These are phyloP conservation scores for Cochlearia excelsa DNA, from an alignment of 345 rosid species.

Conservation along the genomic window DNA sequence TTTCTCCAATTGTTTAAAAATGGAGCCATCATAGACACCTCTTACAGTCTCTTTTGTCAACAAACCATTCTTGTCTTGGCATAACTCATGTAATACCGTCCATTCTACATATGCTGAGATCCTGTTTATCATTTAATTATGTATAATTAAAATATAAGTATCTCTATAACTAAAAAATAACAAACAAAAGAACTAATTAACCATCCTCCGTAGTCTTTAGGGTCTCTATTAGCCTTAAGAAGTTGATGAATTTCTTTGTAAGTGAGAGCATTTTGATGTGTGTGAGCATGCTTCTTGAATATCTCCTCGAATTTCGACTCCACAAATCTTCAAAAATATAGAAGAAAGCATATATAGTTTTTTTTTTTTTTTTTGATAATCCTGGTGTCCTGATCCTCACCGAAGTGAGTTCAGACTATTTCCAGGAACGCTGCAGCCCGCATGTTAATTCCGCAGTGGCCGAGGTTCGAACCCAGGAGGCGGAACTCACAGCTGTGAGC, in stretches of 20 bases:
- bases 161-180: not conserved
- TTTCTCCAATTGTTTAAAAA: constrained; percentile 55
- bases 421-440: too few species aligned
- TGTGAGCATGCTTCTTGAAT: constrained; percentile 51
- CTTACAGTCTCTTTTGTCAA: constrained; percentile 48
- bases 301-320: constrained; percentile 67
- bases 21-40: constrained; percentile 67
- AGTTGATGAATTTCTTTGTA: constrained; percentile 41
- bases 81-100: constrained; percentile 44
- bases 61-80: constrained; percentile 64
- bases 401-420: too few species aligned
- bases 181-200: constrained; percentile 22
- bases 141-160: too few species aligned
- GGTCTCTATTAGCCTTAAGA: constrained; percentile 54
- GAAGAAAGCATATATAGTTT: too few species aligned
- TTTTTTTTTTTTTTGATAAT: too few species aligned
- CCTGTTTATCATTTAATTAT: constrained; percentile 40
- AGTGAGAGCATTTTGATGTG: constrained; percentile 46
- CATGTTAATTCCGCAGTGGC: too few species aligned
- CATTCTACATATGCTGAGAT: constrained; percentile 52
- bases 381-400: too few species aligned
- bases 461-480: too few species aligned
- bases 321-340: constrained; percentile 49
- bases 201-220: constrained; percentile 53
- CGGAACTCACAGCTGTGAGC: too few species aligned